These are phyloP conservation scores for Apiospora arundinis DNA, from an alignment of 2,329 filamentous ascomycete genomes.

Conservation along the genomic window DNA sequence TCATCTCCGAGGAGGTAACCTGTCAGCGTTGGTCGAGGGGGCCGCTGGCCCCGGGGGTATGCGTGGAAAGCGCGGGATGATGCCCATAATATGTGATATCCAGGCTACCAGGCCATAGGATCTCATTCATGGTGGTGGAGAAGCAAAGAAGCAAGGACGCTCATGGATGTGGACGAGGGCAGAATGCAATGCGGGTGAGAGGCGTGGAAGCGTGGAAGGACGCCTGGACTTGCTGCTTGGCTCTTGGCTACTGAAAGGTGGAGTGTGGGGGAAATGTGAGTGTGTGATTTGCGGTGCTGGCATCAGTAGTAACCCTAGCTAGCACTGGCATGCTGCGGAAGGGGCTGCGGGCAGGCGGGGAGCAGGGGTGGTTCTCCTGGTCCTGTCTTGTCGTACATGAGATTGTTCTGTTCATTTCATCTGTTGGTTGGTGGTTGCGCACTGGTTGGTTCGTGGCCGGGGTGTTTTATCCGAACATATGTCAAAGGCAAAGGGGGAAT, in stretches of 20 bases:
- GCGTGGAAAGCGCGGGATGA: conserved; percentile 10
- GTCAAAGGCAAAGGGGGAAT: background rate
- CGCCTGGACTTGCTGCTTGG: no score
- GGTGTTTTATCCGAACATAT: background rate
- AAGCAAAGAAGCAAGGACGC: background rate
- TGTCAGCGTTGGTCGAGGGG: background rate
- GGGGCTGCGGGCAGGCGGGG: background rate
- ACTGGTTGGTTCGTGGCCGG: background rate
- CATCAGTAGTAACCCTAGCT: no score
- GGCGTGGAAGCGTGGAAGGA: no score
- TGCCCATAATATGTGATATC: conserved; percentile 1
- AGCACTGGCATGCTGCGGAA: no score
- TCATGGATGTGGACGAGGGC: background rate
- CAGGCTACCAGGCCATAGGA: conserved; percentile 1
- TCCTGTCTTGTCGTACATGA: no score
- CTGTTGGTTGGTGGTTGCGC: background rate
- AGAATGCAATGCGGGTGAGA: no score
- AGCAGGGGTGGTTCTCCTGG: no score
- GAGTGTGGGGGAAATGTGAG: no score
- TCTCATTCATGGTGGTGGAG: conserved; percentile 6
- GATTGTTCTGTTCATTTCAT: background rate
- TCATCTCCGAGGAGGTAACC: conserved; percentile 6
- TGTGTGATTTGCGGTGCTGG: no score
- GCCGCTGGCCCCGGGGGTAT: conserved; percentile 3
- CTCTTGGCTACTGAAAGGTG: no score